These are phyloP conservation scores for Dryadomyces quercivorus DNA, from an alignment of 2,329 filamentous ascomycete genomes.

Conservation along the genomic window DNA sequence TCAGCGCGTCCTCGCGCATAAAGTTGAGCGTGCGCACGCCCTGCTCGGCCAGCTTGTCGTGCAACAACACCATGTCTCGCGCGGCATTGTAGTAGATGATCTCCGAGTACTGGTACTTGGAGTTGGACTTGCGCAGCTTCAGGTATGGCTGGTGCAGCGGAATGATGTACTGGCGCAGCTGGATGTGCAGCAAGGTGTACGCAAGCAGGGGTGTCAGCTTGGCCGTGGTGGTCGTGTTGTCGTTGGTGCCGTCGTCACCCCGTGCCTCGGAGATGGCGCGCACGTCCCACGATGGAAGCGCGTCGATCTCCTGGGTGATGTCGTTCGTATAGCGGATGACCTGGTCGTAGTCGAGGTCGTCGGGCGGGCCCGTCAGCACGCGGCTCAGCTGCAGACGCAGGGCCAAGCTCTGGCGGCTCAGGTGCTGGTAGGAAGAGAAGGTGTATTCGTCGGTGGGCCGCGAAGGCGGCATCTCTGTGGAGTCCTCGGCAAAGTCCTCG, in stretches of 20 bases:
- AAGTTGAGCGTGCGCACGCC: constrained; percentile 48
- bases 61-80: constrained; percentile 48
- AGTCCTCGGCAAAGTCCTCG: constrained; percentile 40
- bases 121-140: constrained; percentile 45
- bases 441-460: constrained; percentile 42
- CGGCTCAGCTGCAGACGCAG: constrained; percentile 45
- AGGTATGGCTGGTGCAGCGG: constrained; percentile 49
- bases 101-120: constrained; percentile 50
- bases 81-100: constrained; percentile 52
- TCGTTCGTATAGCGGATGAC: constrained; percentile 50
- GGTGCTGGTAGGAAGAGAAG: constrained; percentile 45
- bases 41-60: constrained; percentile 47
- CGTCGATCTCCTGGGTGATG: constrained; percentile 47
- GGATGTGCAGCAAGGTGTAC: constrained; percentile 47
- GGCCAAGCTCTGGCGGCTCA: constrained; percentile 42
- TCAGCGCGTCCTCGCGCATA: constrained; percentile 46
- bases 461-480: constrained; percentile 33
- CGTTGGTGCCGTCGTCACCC: neutral
- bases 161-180: constrained; percentile 49
- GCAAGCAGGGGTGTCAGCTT: constrained; percentile 43
- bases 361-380: constrained; percentile 39
- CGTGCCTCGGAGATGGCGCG: constrained; percentile 6
- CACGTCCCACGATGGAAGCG: constrained; percentile 43
- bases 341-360: constrained; percentile 48
- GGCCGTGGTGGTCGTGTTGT: constrained; percentile 11